Evolutionary conservation across 176 grass and related monocot genomes (phyloP), one percentile per base, ranked within the genome.

Genomic region (Zea mays): DNA sequence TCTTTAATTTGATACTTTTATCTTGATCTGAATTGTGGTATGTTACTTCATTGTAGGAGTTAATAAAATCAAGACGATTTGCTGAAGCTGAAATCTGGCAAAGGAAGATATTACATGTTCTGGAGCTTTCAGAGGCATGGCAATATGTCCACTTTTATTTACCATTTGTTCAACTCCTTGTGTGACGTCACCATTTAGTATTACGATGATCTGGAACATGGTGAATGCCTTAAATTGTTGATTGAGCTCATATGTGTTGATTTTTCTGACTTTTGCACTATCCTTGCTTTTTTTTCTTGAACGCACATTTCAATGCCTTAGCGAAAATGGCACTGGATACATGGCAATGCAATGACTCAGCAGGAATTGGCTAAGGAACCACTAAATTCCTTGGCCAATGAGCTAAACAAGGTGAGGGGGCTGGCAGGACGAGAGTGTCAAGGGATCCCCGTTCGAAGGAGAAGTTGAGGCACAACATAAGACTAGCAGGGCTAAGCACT

Each of bases 41-140:
- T 85, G 68, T 56, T 71, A 78, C 38, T 72, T 68, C 78, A 52
- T 74, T 84, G 14, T 62, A 97, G 94, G 88, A 90, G 80, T 88
- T 94, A 77, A 14, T 86, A 21, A 92, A 78, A 69, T 94, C 83
- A 61, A 86, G 88, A 66, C 87, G 54, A 65, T 44, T 91, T 13
- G 72, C 39, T 86, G 91, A 97, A 82, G 91, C 91, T 80, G 95
- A 94, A 94, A 94, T 67, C 78, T 74, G 83, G 82, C 91, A 94
- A 79, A 94, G 95, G 83, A 97, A 94, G 86, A 90, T 97, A 75
- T 88, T 94, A 69, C 91, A 94, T 77, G 68, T 75, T 51, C 57
- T 94, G 55, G 91, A 97, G 83, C 79, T 97, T 85, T 92, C 80
- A 62, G 89, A 92, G 91, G 95, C 78, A 67, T 73, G 67, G 1